Conservation (phyloP, 2,329 filamentous ascomycete genomes). For the Gnomoniopsis smithogilvyi region DNA sequence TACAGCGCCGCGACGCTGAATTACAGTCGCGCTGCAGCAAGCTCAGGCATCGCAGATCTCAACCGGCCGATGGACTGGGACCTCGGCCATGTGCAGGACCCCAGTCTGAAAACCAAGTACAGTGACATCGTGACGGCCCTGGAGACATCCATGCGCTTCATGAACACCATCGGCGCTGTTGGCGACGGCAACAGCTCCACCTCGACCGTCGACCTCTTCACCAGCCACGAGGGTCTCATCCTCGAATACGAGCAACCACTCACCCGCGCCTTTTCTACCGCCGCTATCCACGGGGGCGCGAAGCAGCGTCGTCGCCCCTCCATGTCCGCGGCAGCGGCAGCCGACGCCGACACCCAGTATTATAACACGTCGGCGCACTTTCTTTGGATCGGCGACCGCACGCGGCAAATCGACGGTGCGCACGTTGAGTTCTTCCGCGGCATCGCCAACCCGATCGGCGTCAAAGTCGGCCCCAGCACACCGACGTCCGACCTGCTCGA, state of each 20-base stretch:
- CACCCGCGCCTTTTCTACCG: slow-evolving; percentile 65
- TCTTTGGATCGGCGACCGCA: slow-evolving; percentile 97
- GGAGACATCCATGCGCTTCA: slow-evolving; percentile 88
- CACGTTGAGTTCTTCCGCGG: slow-evolving; percentile 98
- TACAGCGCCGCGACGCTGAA: slow-evolving; percentile 94
- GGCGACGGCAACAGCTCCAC: slow-evolving; percentile 66
- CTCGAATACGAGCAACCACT: slow-evolving; percentile 92
- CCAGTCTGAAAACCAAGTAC: slow-evolving; percentile 82
- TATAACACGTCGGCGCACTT: slow-evolving; percentile 97
- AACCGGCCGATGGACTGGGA: slow-evolving; percentile 94
- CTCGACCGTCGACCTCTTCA: slow-evolving; percentile 91
- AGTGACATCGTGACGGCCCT: slow-evolving; percentile 79
- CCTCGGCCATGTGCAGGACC: slow-evolving; percentile 84
- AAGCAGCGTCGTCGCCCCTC: neutral
- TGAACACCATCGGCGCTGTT: slow-evolving; percentile 88
- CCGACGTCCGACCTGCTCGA: slow-evolving; percentile 69
- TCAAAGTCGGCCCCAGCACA: slow-evolving; percentile 93
- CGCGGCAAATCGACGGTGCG: slow-evolving; percentile 85
- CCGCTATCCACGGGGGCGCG: slow-evolving; percentile 22
- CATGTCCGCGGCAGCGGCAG: slow-evolving; percentile 26
- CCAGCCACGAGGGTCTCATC: slow-evolving; percentile 89
- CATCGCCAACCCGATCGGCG: slow-evolving; percentile 90
- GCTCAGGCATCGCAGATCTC: slow-evolving; percentile 88
- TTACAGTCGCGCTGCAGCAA: slow-evolving; percentile 79
- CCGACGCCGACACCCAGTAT: slow-evolving; percentile 56